Evolutionary conservation across 768 basidiomycete genomes (phyloP).

Genomic region (Mycena vitilis): DNA sequence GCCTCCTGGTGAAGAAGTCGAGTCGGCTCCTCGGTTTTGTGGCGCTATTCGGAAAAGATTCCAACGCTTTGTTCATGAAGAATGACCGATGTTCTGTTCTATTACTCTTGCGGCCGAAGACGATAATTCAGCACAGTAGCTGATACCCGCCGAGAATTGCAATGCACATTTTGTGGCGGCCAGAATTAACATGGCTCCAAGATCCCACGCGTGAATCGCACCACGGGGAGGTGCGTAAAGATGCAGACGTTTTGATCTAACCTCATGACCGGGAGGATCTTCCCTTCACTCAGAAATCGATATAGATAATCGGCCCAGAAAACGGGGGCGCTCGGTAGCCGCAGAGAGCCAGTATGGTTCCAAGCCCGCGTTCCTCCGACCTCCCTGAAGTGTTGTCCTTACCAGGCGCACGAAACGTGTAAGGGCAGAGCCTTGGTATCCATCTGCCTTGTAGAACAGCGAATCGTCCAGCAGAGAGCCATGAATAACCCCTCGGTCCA

Average conservation of each 20-base stretch:
- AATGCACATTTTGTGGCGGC: not conserved
- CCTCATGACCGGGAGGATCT: not conserved
- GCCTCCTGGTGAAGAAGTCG: not conserved
- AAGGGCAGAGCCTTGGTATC: too few relatives aligned
- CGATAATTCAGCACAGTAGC: not conserved
- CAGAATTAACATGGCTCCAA: not conserved
- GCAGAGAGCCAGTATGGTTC: too few relatives aligned
- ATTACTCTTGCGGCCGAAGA: conserved; percentile 7
- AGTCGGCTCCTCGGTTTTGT: conserved; percentile 9
- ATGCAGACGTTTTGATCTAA: not conserved
- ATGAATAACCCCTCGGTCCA: not conserved
- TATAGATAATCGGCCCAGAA: not conserved
- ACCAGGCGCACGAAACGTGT: too few relatives aligned
- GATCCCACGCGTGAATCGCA: conserved; percentile 16
- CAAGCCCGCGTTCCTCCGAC: too few relatives aligned
- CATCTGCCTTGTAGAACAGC: too few relatives aligned
- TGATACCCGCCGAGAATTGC: not conserved
- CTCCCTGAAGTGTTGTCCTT: too few relatives aligned
- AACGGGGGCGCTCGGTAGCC: too few relatives aligned
- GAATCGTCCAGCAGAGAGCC: not conserved
- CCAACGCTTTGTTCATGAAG: not conserved
- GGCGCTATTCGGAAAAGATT: not conserved
- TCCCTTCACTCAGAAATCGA: not conserved
- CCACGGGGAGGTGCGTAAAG: conserved; percentile 1
- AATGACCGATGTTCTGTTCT: conserved; percentile 1